Percentiles rank a stretch among this genome's conserved stretches.
These are phyloP conservation scores for Physaria fendleri DNA, from an alignment of 345 rosid species.

Conservation along the genomic window DNA sequence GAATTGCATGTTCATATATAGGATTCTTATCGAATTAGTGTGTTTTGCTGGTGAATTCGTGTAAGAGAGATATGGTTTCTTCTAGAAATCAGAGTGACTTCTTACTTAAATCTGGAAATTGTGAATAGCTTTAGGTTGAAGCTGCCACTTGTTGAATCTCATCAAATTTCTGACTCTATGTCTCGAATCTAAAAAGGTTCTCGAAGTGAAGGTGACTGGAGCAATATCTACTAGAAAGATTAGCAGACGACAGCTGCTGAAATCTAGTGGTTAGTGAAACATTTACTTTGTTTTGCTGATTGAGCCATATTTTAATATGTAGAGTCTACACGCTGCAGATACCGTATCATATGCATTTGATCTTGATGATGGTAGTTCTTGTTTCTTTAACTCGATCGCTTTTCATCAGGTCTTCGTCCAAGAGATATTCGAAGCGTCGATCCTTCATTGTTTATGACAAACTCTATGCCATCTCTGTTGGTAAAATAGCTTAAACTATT, in stretches of 20 bases:
- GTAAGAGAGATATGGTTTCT: too few species aligned
- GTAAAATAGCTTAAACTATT: slow-evolving; percentile 38
- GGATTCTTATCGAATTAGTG: too few species aligned
- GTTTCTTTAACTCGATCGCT: too few species aligned
- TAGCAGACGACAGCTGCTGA: slow-evolving; percentile 75
- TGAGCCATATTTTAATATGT: background rate
- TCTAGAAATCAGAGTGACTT: too few species aligned
- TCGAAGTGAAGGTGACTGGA: slow-evolving; percentile 81
- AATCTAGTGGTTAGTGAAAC: slow-evolving; percentile 63
- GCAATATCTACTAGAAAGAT: slow-evolving; percentile 70
- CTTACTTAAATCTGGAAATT: too few species aligned
- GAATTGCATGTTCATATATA: too few species aligned
- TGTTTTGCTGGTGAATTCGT: too few species aligned
- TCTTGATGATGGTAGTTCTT: background rate
- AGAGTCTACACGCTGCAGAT: background rate
- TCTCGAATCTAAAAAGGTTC: slow-evolving; percentile 42
- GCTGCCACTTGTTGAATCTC: background rate
- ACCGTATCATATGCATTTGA: background rate
- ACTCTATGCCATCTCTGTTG: slow-evolving; percentile 83
- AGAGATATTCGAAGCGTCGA: slow-evolving; percentile 88
- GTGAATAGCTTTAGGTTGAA: too few species aligned
- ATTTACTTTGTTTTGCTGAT: too few species aligned
- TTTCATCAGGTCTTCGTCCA: slow-evolving; percentile 77
- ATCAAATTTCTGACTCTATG: background rate
- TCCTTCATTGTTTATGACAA: slow-evolving; percentile 88